These are phyloP conservation scores for Calamus simplicifolius DNA, from an alignment of 176 grass and related monocot genomes.

Conservation along the genomic window DNA sequence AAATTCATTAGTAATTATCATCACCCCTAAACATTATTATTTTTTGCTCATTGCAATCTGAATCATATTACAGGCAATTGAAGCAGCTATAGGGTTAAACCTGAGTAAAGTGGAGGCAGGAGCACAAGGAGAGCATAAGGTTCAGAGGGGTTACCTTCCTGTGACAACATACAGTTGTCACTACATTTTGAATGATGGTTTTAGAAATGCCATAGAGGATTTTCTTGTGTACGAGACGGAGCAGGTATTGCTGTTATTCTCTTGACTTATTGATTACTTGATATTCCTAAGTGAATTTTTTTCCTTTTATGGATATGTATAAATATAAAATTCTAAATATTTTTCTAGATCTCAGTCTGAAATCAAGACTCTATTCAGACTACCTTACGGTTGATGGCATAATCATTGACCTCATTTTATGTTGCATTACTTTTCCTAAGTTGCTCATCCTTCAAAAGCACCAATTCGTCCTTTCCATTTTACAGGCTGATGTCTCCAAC, in stretches of 20 bases:
- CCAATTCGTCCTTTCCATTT: no score
- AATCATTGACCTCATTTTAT: no score
- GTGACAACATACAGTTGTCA: conserved; percentile 86
- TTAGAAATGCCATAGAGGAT: conserved; percentile 55
- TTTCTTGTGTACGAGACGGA: conserved; percentile 57
- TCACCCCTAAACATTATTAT: background rate
- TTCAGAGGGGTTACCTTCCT: conserved; percentile 95
- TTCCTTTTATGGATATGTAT: no score
- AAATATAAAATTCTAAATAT: no score
- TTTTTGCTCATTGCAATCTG: conserved; percentile 4
- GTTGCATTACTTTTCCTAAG: no score
- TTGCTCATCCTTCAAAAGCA: no score
- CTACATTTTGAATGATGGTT: conserved; percentile 75
- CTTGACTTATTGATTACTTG: background rate
- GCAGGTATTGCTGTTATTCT: conserved; percentile 47
- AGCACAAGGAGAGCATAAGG: conserved; percentile 97
- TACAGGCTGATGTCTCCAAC: no score
- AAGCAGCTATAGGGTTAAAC: conserved; percentile 88
- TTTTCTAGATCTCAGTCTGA: no score
- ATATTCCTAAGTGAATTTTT: no score
- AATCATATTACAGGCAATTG: conserved; percentile 61
- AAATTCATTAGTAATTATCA: no score
- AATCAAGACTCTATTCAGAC: no score
- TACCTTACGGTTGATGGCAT: no score
- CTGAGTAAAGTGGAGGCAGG: conserved; percentile 87